Evolutionary conservation across 192 early-diverging fungal genomes (phyloP).

Genomic region (Podila minutissima): DNA sequence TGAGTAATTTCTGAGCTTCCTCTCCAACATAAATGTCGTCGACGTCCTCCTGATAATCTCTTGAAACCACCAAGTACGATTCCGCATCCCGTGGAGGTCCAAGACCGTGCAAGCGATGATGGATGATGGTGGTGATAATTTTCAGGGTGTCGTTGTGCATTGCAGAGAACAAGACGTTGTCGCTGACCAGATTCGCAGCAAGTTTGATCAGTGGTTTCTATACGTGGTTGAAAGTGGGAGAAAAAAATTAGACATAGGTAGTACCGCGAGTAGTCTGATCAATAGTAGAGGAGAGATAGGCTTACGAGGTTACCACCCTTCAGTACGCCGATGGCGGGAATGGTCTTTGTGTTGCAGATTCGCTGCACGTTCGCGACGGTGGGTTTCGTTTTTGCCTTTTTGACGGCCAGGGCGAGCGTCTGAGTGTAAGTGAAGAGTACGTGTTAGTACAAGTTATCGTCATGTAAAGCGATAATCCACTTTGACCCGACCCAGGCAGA

Average conservation of each 20-base stretch:
- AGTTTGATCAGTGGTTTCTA: conserved; percentile 13
- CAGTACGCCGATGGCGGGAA: conserved; percentile 5
- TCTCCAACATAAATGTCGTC: not conserved
- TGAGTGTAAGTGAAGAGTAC: not conserved
- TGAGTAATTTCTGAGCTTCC: too few relatives aligned
- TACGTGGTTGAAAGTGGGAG: not conserved
- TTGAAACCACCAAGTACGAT: not conserved
- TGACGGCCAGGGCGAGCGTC: not conserved
- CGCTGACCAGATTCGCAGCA: not conserved
- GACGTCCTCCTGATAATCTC: not conserved
- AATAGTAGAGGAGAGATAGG: too few relatives aligned
- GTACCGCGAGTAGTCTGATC: not conserved
- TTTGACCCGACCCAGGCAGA: too few relatives aligned
- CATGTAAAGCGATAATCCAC: too few relatives aligned
- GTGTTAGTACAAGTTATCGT: not conserved
- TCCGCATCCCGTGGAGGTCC: not conserved
- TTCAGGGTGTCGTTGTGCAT: conserved; percentile 14
- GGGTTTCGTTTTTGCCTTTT: not conserved
- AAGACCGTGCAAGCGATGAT: not conserved
- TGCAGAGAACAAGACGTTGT: not conserved
- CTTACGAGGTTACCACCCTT: not conserved
- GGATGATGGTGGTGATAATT: not conserved
- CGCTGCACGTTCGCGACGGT: not conserved
- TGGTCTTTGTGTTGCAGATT: not conserved
- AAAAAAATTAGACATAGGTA: not conserved